Evolutionary conservation across 2,329 filamentous ascomycete genomes (phyloP).

Genomic region (Fusarium austroafricanum): DNA sequence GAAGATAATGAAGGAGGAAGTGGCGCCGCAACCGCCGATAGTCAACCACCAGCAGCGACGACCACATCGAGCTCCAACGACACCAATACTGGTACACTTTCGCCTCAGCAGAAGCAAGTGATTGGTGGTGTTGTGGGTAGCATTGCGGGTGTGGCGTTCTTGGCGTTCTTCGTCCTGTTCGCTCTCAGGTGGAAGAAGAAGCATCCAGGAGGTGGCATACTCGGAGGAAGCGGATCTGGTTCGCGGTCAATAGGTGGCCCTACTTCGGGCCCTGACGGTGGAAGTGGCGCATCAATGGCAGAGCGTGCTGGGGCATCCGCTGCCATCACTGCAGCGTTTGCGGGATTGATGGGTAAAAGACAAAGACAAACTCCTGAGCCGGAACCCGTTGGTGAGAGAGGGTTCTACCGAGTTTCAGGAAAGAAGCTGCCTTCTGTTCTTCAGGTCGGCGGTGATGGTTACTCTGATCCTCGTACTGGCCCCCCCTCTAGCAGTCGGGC

Average conservation of each 20-base stretch:
- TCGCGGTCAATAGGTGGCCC: constrained; percentile 40
- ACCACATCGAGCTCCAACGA: constrained; percentile 34
- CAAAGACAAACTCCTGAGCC: constrained; percentile 39
- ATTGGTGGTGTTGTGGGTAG: constrained; percentile 69
- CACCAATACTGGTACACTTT: constrained; percentile 42
- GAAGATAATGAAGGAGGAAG: constrained; percentile 26
- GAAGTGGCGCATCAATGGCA: constrained; percentile 54
- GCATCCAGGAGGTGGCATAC: constrained; percentile 57
- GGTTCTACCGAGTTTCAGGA: constrained; percentile 74
- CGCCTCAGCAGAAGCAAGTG: constrained; percentile 54
- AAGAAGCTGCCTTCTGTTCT: constrained; percentile 73
- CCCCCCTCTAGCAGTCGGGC: constrained; percentile 38
- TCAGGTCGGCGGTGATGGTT: constrained; percentile 71
- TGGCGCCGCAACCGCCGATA: constrained; percentile 31
- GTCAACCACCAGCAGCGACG: constrained; percentile 40
- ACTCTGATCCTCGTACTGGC: constrained; percentile 57
- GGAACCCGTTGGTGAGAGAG: constrained; percentile 61
- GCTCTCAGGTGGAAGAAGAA: constrained; percentile 68
- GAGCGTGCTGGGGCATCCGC: constrained; percentile 54
- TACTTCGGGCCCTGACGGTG: constrained; percentile 27
- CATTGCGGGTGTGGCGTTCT: constrained; percentile 67
- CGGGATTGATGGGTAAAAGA: constrained; percentile 58
- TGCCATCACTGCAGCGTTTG: constrained; percentile 62
- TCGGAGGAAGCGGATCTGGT: constrained; percentile 54
- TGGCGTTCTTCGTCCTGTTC: constrained; percentile 65